Evolutionary conservation across 305 asterid genomes (phyloP).

Genomic region (Vinca major): DNA sequence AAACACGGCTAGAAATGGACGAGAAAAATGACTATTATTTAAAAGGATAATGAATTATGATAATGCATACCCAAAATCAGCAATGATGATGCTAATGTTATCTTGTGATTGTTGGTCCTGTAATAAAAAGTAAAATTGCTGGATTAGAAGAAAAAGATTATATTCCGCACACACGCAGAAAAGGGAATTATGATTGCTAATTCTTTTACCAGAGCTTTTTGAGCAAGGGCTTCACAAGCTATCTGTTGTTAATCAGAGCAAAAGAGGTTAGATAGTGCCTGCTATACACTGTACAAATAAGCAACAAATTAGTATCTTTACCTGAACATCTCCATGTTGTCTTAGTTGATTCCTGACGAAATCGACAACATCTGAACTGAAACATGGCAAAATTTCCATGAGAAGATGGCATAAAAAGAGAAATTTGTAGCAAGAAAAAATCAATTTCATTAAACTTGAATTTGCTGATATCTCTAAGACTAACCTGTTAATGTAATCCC

Average conservation of each 20-base stretch:
- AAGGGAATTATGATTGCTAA: neutral
- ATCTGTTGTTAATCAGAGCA: constrained; percentile 30
- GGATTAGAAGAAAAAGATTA: constrained; percentile 5
- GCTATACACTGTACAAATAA: neutral
- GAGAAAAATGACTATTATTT: constrained; percentile 2
- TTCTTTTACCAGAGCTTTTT: constrained; percentile 69
- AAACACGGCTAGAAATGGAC: constrained; percentile 7
- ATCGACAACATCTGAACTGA: constrained; percentile 53
- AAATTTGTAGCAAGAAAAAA: neutral
- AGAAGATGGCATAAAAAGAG: neutral
- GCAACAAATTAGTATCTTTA: constrained; percentile 12
- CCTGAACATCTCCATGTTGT: constrained; percentile 66
- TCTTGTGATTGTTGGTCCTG: constrained; percentile 42
- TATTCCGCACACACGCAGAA: neutral
- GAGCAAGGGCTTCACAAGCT: constrained; percentile 87
- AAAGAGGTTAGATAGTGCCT: constrained; percentile 14
- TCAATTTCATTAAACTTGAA: neutral
- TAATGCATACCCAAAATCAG: constrained; percentile 48
- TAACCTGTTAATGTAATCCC: constrained; percentile 90
- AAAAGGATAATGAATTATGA: neutral
- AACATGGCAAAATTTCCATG: constrained; percentile 14
- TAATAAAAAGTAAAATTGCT: constrained; percentile 5
- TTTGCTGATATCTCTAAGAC: neutral
- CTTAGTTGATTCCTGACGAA: constrained; percentile 72
- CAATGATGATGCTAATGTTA: constrained; percentile 47